A percentile compares a stretch with the other conserved stretches of the same genome.
These are phyloP conservation scores for Casuarina cunninghamiana DNA, from an alignment of 306 rosid species.

Conservation along the genomic window DNA sequence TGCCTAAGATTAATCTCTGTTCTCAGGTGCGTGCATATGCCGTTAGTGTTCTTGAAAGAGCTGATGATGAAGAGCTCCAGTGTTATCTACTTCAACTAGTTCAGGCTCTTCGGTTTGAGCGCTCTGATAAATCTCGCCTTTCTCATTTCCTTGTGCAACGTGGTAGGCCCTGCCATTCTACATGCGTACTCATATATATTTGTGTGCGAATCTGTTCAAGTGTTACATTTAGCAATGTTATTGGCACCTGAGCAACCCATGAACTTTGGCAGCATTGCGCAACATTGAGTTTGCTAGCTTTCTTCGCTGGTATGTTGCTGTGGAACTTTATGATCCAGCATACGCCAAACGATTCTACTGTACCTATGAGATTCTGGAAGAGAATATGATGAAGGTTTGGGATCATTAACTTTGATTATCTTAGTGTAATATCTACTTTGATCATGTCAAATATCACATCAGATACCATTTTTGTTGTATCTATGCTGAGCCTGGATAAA, in stretches of 20 bases:
- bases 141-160: slow-evolving; percentile 90
- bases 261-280: slow-evolving; percentile 63
- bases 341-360: slow-evolving; percentile 92
- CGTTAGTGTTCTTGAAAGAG: slow-evolving; percentile 97
- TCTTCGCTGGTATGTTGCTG: slow-evolving; percentile 99
- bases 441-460: neutral
- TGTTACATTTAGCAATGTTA: slow-evolving; percentile 30
- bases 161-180: slow-evolving; percentile 48
- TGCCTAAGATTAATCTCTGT: slow-evolving; percentile 16
- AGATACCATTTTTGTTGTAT: neutral
- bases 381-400: slow-evolving; percentile 94
- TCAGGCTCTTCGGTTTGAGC: slow-evolving; percentile 98
- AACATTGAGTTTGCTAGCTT: slow-evolving; percentile 97
- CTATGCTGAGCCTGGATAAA: neutral
- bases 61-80: slow-evolving; percentile 96
- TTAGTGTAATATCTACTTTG: slow-evolving; percentile 13
- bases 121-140: slow-evolving; percentile 91
- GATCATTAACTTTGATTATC: slow-evolving; percentile 26
- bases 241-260: slow-evolving; percentile 36
- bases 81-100: slow-evolving; percentile 98
- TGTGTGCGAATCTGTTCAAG: slow-evolving; percentile 31
- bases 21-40: slow-evolving; percentile 99
- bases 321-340: slow-evolving; percentile 92
- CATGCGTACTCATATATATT: neutral
- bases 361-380: slow-evolving; percentile 90